phyloP scores from a whole-genome alignment of 805 yeast genomes.

The Saccharomyces paradoxus region DNA sequence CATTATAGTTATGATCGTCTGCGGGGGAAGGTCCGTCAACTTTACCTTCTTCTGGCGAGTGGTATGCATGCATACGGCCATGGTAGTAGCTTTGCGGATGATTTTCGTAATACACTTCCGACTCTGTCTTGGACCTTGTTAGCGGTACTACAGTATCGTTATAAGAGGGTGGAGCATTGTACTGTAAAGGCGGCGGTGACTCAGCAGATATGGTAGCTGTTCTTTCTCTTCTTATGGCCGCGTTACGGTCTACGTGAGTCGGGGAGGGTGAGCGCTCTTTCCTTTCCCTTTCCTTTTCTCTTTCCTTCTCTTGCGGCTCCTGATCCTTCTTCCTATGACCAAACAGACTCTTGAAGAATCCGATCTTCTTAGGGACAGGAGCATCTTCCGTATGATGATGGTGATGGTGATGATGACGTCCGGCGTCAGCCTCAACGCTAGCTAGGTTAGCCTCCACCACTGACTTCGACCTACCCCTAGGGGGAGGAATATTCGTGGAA shows the following conservation, averaged over 20 bases:
- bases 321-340: conserved; percentile 18
- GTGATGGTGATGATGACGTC: not conserved
- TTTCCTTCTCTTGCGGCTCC: not conserved
- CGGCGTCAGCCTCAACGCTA: not conserved
- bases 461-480: conserved; percentile 2
- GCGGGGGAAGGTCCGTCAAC: not conserved
- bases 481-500: not conserved
- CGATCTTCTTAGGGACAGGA: conserved; percentile 16
- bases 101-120: conserved; percentile 2
- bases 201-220: conserved; percentile 1
- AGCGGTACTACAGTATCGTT: conserved; percentile 5
- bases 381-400: not conserved
- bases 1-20: conserved; percentile 12
- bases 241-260: not conserved
- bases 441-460: not conserved
- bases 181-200: not conserved
- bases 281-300: not conserved
- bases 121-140: conserved; percentile 17
- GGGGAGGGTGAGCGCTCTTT: not conserved
- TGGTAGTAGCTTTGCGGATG: conserved; percentile 3
- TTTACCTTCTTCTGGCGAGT: conserved; percentile 1
- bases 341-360: conserved; percentile 33
- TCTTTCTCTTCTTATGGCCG: conserved; percentile 6
- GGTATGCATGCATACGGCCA: conserved; percentile 8
- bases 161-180: not conserved